Conservation (phyloP, 2,329 filamentous ascomycete species). For the Hymenoscyphus fraxineus region DNA sequence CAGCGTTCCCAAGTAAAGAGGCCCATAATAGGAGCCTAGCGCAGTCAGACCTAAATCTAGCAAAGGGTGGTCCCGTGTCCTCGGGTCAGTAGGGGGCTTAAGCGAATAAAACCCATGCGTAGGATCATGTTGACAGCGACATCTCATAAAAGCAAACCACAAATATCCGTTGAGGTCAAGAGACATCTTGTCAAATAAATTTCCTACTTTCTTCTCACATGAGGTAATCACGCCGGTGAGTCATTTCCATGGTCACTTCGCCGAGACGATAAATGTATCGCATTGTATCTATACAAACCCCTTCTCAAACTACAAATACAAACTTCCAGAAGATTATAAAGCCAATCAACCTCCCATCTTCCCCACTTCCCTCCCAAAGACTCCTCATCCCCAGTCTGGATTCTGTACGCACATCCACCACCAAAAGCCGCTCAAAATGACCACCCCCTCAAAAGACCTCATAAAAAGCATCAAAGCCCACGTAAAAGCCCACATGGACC, state of each 20-base stretch:
- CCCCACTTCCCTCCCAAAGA: neutral
- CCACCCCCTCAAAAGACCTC: neutral
- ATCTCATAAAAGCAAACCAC: neutral
- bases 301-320: neutral
- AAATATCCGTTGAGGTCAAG: neutral
- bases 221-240: neutral
- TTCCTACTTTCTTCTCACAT: neutral
- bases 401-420: neutral
- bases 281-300: neutral
- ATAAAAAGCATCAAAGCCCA: conserved; percentile 9
- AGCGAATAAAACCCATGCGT: neutral
- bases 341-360: neutral
- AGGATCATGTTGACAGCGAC: neutral
- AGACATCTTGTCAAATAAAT: neutral
- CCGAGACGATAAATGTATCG: neutral
- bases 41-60: neutral
- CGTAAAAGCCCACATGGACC: conserved; percentile 12
- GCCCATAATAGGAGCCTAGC: too few species aligned
- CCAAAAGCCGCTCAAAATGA: neutral
- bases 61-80: neutral
- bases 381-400: neutral
- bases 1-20: too few species aligned
- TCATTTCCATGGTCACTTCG: neutral
- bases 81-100: neutral
- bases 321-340: neutral